Conservation (phyloP, 306 rosid genomes). For the Cucumis cinereus region DNA sequence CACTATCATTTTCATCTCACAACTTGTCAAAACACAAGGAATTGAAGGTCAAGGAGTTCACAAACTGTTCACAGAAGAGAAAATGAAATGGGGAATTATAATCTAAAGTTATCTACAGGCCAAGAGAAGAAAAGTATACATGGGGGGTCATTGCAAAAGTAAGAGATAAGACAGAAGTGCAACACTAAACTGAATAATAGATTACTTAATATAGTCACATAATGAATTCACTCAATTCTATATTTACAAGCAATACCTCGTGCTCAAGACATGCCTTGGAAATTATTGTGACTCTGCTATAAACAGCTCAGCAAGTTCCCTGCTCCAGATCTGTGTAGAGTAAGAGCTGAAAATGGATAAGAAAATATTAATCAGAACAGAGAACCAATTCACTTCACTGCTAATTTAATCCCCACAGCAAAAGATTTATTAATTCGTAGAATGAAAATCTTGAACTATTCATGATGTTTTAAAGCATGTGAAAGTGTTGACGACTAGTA, state of each 20-base stretch:
- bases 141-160: background rate
- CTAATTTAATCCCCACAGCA: conserved; percentile 10
- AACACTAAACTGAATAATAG: background rate
- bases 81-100: background rate
- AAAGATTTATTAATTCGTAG: conserved; percentile 20
- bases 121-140: background rate
- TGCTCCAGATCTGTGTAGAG: background rate
- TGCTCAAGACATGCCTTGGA: conserved; percentile 8
- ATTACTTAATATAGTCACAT: background rate
- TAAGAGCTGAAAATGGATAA: background rate
- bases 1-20: background rate
- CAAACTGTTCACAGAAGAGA: background rate
- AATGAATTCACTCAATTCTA: background rate
- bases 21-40: background rate
- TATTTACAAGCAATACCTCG: conserved; percentile 7
- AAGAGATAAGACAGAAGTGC: background rate
- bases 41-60: background rate
- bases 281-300: background rate
- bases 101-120: background rate
- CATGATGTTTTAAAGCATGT: conserved; percentile 6
- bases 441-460: background rate
- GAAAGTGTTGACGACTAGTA: conserved; percentile 10
- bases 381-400: background rate
- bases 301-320: background rate
- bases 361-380: background rate